phyloP scores from a whole-genome alignment of 345 rosid genomes.

The Lepidium aucheri region DNA sequence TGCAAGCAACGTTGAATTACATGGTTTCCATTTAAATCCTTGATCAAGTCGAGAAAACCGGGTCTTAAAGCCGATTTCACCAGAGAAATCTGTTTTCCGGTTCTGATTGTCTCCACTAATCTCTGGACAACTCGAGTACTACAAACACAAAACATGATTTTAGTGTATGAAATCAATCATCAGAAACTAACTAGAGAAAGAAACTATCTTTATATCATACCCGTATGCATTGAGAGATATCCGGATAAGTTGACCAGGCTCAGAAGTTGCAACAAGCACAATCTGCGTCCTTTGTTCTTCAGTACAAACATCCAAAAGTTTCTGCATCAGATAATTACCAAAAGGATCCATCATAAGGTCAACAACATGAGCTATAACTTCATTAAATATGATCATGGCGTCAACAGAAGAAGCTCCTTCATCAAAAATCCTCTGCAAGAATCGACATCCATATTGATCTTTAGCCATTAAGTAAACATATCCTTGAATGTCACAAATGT shows the following conservation, averaged over 20 bases:
- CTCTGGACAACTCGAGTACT: conserved; percentile 70
- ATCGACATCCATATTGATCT: conserved; percentile 53
- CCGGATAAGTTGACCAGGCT: conserved; percentile 43
- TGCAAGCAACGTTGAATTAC: conserved; percentile 77
- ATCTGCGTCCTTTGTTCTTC: conserved; percentile 49
- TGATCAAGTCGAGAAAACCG: conserved; percentile 51
- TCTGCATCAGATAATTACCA: conserved; percentile 51
- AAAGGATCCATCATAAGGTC: conserved; percentile 55
- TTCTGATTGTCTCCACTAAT: conserved; percentile 56
- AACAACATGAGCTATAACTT: conserved; percentile 43
- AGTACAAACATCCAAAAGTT: conserved; percentile 43
- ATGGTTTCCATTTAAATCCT: conserved; percentile 71
- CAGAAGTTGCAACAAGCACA: conserved; percentile 29
- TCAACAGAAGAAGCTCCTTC: conserved; percentile 38
- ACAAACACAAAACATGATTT: neutral
- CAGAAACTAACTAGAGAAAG: neutral
- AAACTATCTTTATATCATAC: conserved; percentile 2
- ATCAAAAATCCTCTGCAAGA: conserved; percentile 42
- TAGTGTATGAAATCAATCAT: neutral
- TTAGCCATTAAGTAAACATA: conserved; percentile 38
- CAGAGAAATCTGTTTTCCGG: conserved; percentile 44
- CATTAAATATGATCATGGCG: conserved; percentile 35
- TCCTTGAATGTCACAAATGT: conserved; percentile 33
- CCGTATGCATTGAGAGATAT: conserved; percentile 51
- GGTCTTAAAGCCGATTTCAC: conserved; percentile 49